These are phyloP conservation scores for Mycena crocata DNA, from an alignment of 768 basidiomycete genomes.

Conservation along the genomic window DNA sequence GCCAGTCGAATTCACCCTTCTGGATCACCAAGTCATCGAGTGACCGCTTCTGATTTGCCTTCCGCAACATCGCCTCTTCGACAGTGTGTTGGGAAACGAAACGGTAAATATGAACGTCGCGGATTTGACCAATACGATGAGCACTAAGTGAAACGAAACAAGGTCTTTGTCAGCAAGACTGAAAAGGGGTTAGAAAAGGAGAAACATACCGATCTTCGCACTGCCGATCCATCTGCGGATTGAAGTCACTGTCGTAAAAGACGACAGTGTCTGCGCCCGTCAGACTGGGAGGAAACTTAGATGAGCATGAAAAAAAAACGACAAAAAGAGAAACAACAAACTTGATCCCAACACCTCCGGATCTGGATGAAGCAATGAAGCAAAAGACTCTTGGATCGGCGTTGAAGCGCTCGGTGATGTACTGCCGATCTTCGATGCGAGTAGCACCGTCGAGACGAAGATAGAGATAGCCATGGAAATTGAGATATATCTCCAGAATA, in stretches of 20 bases:
- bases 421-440: slow-evolving; percentile 93
- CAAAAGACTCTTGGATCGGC: slow-evolving; percentile 82
- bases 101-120: slow-evolving; percentile 96
- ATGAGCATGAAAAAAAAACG: slow-evolving; percentile 24
- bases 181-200: neutral
- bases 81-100: slow-evolving; percentile 92
- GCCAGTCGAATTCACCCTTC: slow-evolving; percentile 95
- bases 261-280: slow-evolving; percentile 95
- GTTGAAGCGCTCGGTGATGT: slow-evolving; percentile 89
- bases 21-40: slow-evolving; percentile 93
- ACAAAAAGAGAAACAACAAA: slow-evolving; percentile 48
- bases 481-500: slow-evolving; percentile 93
- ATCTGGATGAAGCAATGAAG: slow-evolving; percentile 88
- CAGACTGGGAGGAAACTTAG: slow-evolving; percentile 57
- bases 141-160: slow-evolving; percentile 65
- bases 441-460: slow-evolving; percentile 95
- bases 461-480: slow-evolving; percentile 93
- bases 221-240: slow-evolving; percentile 97
- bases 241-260: slow-evolving; percentile 98
- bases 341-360: slow-evolving; percentile 96
- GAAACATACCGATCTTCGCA: slow-evolving; percentile 86
- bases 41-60: slow-evolving; percentile 97
- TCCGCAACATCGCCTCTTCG: slow-evolving; percentile 95
- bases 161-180: slow-evolving; percentile 3
- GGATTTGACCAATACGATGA: slow-evolving; percentile 98